Evolutionary conservation across 2,329 filamentous ascomycete genomes (phyloP).

Genomic region (Fusarium sp.): DNA sequence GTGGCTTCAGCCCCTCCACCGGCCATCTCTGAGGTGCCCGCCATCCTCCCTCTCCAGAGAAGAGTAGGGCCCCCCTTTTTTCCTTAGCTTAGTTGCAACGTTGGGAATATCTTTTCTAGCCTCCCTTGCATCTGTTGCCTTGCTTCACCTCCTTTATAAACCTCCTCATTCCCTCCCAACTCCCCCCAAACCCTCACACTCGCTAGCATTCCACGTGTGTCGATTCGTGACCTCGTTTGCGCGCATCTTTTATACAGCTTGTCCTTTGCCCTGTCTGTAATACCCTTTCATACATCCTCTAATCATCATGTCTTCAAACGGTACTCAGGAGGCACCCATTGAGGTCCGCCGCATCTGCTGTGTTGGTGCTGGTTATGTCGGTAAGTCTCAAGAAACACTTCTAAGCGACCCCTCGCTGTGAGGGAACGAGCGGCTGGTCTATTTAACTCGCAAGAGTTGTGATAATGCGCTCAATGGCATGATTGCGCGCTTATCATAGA

Average conservation of each 20-base stretch:
- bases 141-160: conserved; percentile 43
- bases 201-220: conserved; percentile 45
- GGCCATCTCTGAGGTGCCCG: conserved; percentile 4
- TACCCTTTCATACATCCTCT: conserved; percentile 31
- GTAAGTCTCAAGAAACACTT: conserved; percentile 61
- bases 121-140: conserved; percentile 32
- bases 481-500: conserved; percentile 25
- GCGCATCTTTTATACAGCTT: conserved; percentile 38
- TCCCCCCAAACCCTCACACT: conserved; percentile 32
- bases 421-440: conserved; percentile 1
- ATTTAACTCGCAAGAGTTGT: background rate
- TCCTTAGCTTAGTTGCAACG: conserved; percentile 41
- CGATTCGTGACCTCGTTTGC: conserved; percentile 44
- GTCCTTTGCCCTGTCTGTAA: conserved; percentile 29
- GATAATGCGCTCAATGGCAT: conserved; percentile 15
- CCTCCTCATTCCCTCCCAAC: conserved; percentile 27
- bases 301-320: conserved; percentile 52
- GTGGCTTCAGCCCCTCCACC: conserved; percentile 44
- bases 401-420: background rate
- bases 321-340: conserved; percentile 48
- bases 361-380: conserved; percentile 82
- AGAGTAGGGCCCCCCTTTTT: conserved; percentile 38
- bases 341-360: conserved; percentile 76
- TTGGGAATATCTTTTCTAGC: conserved; percentile 47
- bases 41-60: conserved; percentile 19